Percentiles rank a stretch among this genome's conserved stretches.
Conservation (phyloP, 129 eudicot genomes). For the Gnaphalium uliginosum region DNA sequence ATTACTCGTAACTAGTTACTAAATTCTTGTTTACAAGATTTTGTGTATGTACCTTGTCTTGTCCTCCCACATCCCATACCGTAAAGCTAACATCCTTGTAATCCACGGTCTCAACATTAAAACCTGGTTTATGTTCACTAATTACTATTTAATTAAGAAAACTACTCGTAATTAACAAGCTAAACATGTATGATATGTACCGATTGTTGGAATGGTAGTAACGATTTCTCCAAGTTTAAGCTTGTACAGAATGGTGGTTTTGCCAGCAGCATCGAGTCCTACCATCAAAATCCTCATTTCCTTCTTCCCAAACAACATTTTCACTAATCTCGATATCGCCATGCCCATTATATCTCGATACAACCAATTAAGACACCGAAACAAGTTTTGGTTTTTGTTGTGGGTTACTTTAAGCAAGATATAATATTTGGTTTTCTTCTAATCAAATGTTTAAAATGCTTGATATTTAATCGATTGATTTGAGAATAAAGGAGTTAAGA, state of each 20-base stretch:
- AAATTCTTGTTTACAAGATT: not conserved
- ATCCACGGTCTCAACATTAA: slow-evolving; percentile 81
- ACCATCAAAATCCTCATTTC: slow-evolving; percentile 85
- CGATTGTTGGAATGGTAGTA: slow-evolving; percentile 74
- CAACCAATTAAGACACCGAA: slow-evolving; percentile 6
- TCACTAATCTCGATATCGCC: slow-evolving; percentile 47
- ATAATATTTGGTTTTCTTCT: slow-evolving; percentile 2
- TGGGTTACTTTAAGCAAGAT: not conserved
- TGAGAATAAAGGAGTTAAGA: slow-evolving; percentile 42
- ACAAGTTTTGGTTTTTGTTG: not conserved
- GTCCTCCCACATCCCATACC: slow-evolving; percentile 83
- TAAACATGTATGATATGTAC: slow-evolving; percentile 6
- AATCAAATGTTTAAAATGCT: slow-evolving; percentile 1
- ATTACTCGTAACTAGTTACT: not conserved
- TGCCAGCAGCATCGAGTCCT: slow-evolving; percentile 80
- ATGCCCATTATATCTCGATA: slow-evolving; percentile 43
- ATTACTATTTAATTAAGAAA: not conserved
- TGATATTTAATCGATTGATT: not conserved
- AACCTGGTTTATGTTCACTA: slow-evolving; percentile 38
- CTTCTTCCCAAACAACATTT: slow-evolving; percentile 60
- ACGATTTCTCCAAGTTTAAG: slow-evolving; percentile 74
- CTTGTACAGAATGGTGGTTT: slow-evolving; percentile 76
- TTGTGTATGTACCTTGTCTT: slow-evolving; percentile 51
- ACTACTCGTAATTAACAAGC: not conserved
- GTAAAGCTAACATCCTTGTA: slow-evolving; percentile 69